Evolutionary conservation across 768 basidiomycete species (phyloP).

Genomic region (Naematelia aurantialba): DNA sequence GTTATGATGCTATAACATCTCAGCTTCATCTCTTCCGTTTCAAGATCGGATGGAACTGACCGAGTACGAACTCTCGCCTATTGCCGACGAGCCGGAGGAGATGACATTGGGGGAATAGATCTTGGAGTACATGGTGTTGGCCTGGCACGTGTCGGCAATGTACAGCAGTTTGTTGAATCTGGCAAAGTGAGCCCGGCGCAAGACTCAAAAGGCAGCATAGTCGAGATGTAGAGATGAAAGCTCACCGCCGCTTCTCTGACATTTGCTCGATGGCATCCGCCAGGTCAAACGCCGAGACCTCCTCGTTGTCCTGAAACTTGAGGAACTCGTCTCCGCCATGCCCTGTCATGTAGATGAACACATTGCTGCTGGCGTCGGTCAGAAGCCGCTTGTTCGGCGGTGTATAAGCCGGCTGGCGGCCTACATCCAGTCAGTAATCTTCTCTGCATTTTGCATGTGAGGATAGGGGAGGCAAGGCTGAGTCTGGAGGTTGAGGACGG

Average conservation of each 20-base stretch:
- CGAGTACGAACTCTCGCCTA: constrained; percentile 90
- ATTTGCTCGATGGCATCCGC: constrained; percentile 98
- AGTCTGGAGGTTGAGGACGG: no score
- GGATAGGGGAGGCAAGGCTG: no score
- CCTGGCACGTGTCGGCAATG: constrained; percentile 98
- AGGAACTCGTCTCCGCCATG: constrained; percentile 98
- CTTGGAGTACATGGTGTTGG: constrained; percentile 89
- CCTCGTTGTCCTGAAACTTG: constrained; percentile 98
- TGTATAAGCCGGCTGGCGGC: constrained; percentile 74
- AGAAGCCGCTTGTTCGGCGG: constrained; percentile 89
- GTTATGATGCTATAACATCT: constrained; percentile 73
- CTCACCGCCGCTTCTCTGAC: constrained; percentile 90
- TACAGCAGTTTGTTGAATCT: constrained; percentile 95
- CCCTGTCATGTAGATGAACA: constrained; percentile 97
- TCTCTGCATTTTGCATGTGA: no score
- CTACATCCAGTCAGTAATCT: constrained; percentile 51
- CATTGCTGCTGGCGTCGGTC: constrained; percentile 74
- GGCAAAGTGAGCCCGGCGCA: neutral
- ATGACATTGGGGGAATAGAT: constrained; percentile 90
- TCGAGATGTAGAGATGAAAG: neutral
- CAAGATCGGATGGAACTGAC: constrained; percentile 54
- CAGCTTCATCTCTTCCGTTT: neutral
- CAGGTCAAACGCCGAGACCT: constrained; percentile 94
- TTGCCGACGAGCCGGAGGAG: constrained; percentile 77
- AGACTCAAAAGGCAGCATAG: neutral